Conservation (phyloP, 2,329 filamentous ascomycete species). For the Saccharata proteae region DNA sequence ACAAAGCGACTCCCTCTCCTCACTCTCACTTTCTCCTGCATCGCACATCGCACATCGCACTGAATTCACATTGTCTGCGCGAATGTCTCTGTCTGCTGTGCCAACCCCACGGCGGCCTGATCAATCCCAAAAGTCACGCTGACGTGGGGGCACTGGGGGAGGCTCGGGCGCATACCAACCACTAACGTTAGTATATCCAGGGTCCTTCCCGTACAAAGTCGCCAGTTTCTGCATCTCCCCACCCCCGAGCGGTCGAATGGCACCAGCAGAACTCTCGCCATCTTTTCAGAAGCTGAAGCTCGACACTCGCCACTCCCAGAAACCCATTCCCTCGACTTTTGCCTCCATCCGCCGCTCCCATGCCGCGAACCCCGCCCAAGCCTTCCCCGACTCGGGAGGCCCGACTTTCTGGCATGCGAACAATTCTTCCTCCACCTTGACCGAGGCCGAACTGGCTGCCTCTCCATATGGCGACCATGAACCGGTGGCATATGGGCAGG, state of each 20-base stretch:
- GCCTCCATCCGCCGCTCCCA: conserved; percentile 16
- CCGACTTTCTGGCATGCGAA: conserved; percentile 16
- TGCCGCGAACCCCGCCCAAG: conserved; percentile 11
- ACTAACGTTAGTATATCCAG: too few relatives aligned
- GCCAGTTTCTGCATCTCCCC: too few relatives aligned
- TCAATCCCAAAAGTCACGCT: too few relatives aligned
- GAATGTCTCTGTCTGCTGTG: too few relatives aligned
- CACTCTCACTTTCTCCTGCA: too few relatives aligned
- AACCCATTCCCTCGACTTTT: conserved; percentile 24
- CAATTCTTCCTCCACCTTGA: conserved; percentile 14
- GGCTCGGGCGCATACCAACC: too few relatives aligned
- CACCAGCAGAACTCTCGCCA: conserved; percentile 27
- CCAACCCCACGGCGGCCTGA: too few relatives aligned
- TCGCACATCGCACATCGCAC: too few relatives aligned
- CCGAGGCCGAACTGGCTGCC: conserved; percentile 12
- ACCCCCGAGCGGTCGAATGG: conserved; percentile 19
- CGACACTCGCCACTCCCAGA: conserved; percentile 23
- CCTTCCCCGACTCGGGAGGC: conserved; percentile 7
- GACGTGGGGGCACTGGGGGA: too few relatives aligned
- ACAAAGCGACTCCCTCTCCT: too few relatives aligned
- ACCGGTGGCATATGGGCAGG: conserved; percentile 9
- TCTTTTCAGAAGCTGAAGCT: conserved; percentile 31
- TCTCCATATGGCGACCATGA: conserved; percentile 12
- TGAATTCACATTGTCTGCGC: too few relatives aligned
- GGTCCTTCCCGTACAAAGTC: too few relatives aligned